Evolutionary conservation across 306 rosid species (phyloP), one percentile per base, ranked within the genome.

Genomic region (Acacia melanoxylon): DNA sequence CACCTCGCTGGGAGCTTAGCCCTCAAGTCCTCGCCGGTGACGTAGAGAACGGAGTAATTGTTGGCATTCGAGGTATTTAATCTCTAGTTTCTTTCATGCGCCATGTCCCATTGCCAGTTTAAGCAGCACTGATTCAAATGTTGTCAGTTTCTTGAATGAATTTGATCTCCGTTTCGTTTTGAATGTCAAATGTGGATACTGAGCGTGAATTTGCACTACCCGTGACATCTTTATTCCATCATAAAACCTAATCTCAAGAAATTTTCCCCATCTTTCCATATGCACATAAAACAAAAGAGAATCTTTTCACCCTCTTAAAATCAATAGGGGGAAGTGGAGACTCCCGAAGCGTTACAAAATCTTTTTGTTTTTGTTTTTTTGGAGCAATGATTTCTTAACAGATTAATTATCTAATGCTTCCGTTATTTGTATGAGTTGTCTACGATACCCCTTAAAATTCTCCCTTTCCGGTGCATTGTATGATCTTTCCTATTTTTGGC

Each of bases 401-500:
- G 41, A 12, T 74, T 31, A 19, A 67, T 45, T 79, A 33, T 20
- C 22, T 24, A 45, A 44, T 68, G 68, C 56, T 58, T 46, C 29
- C 37, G 58, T 35, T 25, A 4, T 16, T 6, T 41, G 40, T 13
- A 59, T 58, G 22, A 79, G 81, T 44, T 63, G 33, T 58, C 49
- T 31, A 48, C 10, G 46, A 74, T 73, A n/a, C 66, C 17, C 33
- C 72, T 67, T 68, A 10, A 19, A 67, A 72, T 49, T 45, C 25
- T 62, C 74, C 35, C 46, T 58, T 72, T 83, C 73, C 6, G 33
- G 33, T 67, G 20, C 20, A 37, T 27, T 71, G 29, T 41, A 75
- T 41, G 9, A n/a, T 41, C 42, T 45, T 71, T 76, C 66, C 56
- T 54, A n/a, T 13, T 52, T 85, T 68, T 37, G 27, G 44, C 86